These are phyloP conservation scores for Vitis cinerea DNA, from an alignment of 164 flowering plant species.

Conservation along the genomic window DNA sequence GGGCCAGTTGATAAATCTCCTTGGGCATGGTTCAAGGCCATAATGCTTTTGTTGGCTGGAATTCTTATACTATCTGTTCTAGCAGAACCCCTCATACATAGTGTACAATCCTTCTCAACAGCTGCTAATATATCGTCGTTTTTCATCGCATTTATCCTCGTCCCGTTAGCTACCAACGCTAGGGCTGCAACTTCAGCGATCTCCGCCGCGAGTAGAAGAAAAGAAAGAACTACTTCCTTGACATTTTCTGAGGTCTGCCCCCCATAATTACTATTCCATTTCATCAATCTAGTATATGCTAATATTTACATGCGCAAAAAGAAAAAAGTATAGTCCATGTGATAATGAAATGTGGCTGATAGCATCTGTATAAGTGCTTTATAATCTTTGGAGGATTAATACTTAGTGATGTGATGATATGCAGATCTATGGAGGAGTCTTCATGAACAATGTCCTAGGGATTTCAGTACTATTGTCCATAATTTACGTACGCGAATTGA, in stretches of 20 bases:
- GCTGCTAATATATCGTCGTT: constrained; percentile 30
- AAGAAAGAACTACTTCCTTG: constrained; percentile 25
- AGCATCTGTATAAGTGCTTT: too few species aligned
- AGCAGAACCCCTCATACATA: constrained; percentile 36
- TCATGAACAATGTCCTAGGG: constrained; percentile 20
- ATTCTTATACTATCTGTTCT: constrained; percentile 15
- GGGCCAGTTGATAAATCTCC: neutral
- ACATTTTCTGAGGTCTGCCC: constrained; percentile 38
- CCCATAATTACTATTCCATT: too few species aligned
- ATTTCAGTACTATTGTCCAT: constrained; percentile 12
- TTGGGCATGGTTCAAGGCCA: constrained; percentile 9
- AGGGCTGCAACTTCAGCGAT: constrained; percentile 29
- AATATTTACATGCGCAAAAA: too few species aligned
- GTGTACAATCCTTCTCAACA: constrained; percentile 28
- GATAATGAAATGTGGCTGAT: too few species aligned
- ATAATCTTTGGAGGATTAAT: neutral
- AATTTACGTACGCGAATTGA: constrained; percentile 7
- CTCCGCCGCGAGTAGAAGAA: constrained; percentile 23
- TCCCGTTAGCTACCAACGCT: constrained; percentile 34
- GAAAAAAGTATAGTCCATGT: too few species aligned
- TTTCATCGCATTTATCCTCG: constrained; percentile 23
- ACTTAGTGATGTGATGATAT: neutral
- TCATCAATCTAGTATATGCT: neutral
- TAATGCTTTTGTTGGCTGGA: constrained; percentile 16
- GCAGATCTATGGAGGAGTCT: constrained; percentile 23